Evolutionary conservation across 805 yeast species (phyloP).

Genomic region (Pichia rugopelliculosa): DNA sequence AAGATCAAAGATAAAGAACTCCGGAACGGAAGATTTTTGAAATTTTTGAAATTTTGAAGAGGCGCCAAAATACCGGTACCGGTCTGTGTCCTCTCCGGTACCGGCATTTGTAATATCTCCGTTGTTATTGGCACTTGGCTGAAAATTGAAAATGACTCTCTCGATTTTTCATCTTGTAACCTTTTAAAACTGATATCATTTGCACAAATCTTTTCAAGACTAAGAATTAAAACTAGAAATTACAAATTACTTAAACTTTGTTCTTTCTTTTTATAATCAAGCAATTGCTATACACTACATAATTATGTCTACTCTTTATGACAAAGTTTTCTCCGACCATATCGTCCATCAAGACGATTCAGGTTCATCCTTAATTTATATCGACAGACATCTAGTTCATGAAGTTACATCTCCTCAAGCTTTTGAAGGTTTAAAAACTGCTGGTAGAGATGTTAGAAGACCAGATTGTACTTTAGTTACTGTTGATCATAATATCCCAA

Average conservation of each 20-base stretch:
- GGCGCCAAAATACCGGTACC: neutral
- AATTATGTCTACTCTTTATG: constrained; percentile 65
- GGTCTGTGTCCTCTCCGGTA: neutral
- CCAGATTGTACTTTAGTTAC: constrained; percentile 90
- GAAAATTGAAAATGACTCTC: neutral
- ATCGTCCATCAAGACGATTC: constrained; percentile 83
- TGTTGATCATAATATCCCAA: constrained; percentile 96
- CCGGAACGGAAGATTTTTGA: neutral
- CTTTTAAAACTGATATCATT: neutral
- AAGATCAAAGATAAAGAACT: neutral
- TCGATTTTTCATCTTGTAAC: neutral
- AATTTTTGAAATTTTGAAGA: neutral
- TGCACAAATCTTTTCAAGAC: neutral
- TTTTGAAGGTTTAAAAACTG: constrained; percentile 86
- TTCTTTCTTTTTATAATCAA: neutral
- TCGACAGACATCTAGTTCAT: constrained; percentile 95
- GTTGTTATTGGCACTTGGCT: neutral
- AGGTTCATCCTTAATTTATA: constrained; percentile 80
- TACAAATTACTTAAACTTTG: neutral
- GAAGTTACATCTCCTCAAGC: constrained; percentile 99
- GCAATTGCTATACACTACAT: neutral
- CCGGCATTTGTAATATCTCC: neutral
- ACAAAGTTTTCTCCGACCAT: constrained; percentile 93
- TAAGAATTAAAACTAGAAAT: too few relatives aligned
- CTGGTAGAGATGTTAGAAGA: constrained; percentile 86